Base-by-base conservation (phyloP, 345 rosid species). In the Syzygium aromaticum region DNA sequence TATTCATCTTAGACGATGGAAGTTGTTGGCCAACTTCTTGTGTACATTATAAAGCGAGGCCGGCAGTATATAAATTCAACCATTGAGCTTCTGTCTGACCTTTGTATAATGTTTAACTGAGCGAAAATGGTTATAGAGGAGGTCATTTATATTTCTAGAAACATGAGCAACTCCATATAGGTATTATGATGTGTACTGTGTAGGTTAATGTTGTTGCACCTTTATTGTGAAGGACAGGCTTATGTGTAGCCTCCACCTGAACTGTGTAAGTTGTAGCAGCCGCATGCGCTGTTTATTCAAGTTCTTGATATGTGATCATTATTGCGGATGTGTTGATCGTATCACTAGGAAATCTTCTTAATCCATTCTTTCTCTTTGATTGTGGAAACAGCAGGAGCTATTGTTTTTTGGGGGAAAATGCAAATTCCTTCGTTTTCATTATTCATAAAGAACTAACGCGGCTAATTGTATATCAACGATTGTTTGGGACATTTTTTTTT, bases 11-110 rank as follows among this genome's bases (percentile, higher is more conserved):
- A 46, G 85, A 89, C 38, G 40, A 82, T 84, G 86, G 51, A 33
- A 87, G 52, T 43, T 52, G 85, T 73, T 84, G 52, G 84, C 93
- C 88, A 78, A 87, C 84, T 91, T 88, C 89, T 56, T 92, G 94
- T 94, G 93, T 88, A 93, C 92, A 89, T 89, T 87, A 87, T 91
- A 87, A 85, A 61, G 73, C 17, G 3, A 52, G 52, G 86, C 82
- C 8, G 25, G 80, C 82, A 73, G 82, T 73, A 73, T 38, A 73
- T 73, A 73, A 38, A 73, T 38, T 73, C 82, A 4, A 73, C 82
- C 82, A 40, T 9, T 73, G 82, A 22, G 27, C 49, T 73, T 73
- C 82, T 73, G 49, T 73, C 82, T 38, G 82, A 73, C 82, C 82
- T 73, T 19, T 73, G 82, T 73, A 73, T 73, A 73, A 73, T 73